These are phyloP conservation scores for Davidsoniella virescens DNA, from an alignment of 2,329 filamentous ascomycete species.

Conservation along the genomic window DNA sequence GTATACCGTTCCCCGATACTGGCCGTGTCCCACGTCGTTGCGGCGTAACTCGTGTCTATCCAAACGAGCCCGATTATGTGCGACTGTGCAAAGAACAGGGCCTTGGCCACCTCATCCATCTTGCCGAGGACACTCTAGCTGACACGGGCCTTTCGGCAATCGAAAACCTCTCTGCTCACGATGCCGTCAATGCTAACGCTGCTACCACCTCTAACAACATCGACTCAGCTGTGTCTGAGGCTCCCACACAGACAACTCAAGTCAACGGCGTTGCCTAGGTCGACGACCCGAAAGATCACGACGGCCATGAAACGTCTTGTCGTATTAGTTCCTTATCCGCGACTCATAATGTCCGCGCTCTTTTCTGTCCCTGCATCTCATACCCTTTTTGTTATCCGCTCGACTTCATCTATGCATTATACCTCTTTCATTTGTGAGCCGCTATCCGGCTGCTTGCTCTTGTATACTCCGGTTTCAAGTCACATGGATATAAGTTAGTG, in stretches of 20 bases:
- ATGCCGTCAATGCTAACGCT: not conserved
- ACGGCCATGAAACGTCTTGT: not conserved
- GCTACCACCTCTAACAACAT: no score
- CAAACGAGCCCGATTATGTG: constrained; percentile 40
- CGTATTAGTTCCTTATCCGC: not conserved
- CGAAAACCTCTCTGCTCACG: not conserved
- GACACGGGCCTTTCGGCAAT: not conserved
- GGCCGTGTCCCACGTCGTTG: constrained; percentile 35
- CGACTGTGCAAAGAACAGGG: constrained; percentile 40
- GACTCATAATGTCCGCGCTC: not conserved
- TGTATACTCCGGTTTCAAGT: not conserved
- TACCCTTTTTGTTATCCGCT: constrained; percentile 1
- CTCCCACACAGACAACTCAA: not conserved
- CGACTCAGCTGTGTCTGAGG: not conserved
- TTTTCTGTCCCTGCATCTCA: constrained; percentile 2
- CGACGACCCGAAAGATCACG: no score
- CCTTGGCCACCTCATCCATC: constrained; percentile 34
- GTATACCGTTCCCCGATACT: constrained; percentile 34
- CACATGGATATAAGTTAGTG: not conserved
- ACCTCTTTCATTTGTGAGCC: constrained; percentile 3
- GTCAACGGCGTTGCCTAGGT: not conserved
- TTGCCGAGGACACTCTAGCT: not conserved
- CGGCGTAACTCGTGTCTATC: constrained; percentile 34
- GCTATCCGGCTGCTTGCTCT: constrained; percentile 3
- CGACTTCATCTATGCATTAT: not conserved